Percentiles rank a stretch among this genome's conserved stretches.
phyloP scores from a whole-genome alignment of 495 filamentous ascomycete genomes.

The Penicillium macrosclerotiorum region DNA sequence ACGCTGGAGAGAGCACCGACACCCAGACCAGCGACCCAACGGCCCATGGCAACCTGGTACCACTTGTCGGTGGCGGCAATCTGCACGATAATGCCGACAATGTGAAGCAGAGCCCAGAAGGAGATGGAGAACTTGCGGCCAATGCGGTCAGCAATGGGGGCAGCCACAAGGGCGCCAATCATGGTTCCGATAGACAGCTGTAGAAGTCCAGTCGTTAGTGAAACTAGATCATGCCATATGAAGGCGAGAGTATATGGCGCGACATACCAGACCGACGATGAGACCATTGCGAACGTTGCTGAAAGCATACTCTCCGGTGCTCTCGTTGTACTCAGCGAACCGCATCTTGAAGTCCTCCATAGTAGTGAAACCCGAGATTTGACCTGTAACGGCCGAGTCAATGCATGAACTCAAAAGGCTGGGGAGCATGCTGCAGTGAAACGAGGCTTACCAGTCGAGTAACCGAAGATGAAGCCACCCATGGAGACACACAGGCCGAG shows the following conservation, averaged over 20 bases:
- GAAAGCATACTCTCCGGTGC: slow-evolving; percentile 41
- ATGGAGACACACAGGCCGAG: slow-evolving; percentile 59
- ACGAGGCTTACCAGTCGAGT: slow-evolving; percentile 56
- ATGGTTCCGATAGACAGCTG: slow-evolving; percentile 65
- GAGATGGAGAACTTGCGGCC: slow-evolving; percentile 53
- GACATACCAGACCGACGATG: slow-evolving; percentile 54
- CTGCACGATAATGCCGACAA: slow-evolving; percentile 68
- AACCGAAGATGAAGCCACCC: slow-evolving; percentile 77
- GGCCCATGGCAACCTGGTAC: slow-evolving; percentile 54
- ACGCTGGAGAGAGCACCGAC: slow-evolving; percentile 69
- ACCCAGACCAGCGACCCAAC: slow-evolving; percentile 63
- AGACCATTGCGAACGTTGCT: slow-evolving; percentile 55
- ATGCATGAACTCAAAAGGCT: neutral
- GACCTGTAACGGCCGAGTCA: slow-evolving; percentile 32
- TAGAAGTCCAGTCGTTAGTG: slow-evolving; percentile 8
- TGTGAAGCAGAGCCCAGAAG: slow-evolving; percentile 61
- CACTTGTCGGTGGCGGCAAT: slow-evolving; percentile 55
- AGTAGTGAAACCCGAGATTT: slow-evolving; percentile 59
- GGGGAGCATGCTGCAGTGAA: neutral
- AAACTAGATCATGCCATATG: neutral
- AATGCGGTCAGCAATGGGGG: slow-evolving; percentile 52
- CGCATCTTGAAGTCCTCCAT: slow-evolving; percentile 54
- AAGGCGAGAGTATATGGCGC: neutral
- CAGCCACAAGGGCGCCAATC: slow-evolving; percentile 64
- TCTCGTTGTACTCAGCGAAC: slow-evolving; percentile 40